Evolutionary conservation across 202 grass and related monocot genomes (phyloP), one percentile per base, ranked within the genome.

Genomic region (Schoenoplectus triqueter): DNA sequence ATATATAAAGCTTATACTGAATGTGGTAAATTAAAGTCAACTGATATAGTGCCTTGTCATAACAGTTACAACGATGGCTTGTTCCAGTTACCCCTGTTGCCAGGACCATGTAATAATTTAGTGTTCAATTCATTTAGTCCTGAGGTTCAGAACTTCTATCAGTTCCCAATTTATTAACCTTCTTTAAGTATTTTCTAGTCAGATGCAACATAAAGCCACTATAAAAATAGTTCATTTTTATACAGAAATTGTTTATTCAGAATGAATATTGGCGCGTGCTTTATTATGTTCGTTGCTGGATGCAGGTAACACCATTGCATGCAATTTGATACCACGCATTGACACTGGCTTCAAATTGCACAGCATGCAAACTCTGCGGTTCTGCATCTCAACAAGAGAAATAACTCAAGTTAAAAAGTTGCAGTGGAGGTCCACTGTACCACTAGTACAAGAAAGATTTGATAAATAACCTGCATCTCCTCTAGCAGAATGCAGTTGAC

Each of bases 291-390:
- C 91, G 65, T 82, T 88, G 54, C 89, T 94, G 5, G 93, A 99
- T 82, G 93, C 90, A 78, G 93, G 93, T 80, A 99, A 90, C 88
- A 99, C 96, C 96, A 95, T 95, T 13, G 96, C 93, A 85, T 95
- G 96, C 78, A 90, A 95, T 76, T 99, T 99, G 82, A 92, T 95
- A 69, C 96, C 93, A 0, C 90, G 85, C 93, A 95, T 95, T 67
- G 91, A 87, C 75, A 90, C 91, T 0, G 91, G 96, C 76, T 99
- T 99, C 82, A 95, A 81, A 90, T 99, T 95, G 75, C 96, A 99
- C 73, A 95, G 84, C 46, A 95, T 93, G 2, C 93, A 95, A 7
- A 94, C 91, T 82, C 91, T 95, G 61, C 50, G 50, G 20, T 76
- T 76, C 72, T 76, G 50, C 72, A 56, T 56, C 11, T 54, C 74